Evolutionary conservation across 2,329 filamentous ascomycete genomes (phyloP).

Genomic region (Kalmusia sp.): DNA sequence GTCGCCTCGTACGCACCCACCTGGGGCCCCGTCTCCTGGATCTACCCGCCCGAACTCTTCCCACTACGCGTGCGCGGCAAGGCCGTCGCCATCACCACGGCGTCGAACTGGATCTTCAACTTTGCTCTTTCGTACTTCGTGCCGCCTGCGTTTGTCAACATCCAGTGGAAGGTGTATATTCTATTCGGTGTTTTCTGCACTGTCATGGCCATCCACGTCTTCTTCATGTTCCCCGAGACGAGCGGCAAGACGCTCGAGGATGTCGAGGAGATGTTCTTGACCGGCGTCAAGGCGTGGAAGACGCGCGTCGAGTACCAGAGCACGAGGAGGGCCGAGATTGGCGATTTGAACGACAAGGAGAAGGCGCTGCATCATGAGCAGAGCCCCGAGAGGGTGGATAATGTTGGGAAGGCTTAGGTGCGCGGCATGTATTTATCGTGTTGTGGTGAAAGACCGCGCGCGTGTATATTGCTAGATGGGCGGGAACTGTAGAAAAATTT

Average conservation of each 20-base stretch:
- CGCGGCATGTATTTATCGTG: neutral
- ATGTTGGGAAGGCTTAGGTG: constrained; percentile 16
- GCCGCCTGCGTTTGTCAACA: constrained; percentile 65
- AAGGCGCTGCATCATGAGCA: constrained; percentile 22
- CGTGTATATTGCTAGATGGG: no score
- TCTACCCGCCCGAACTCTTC: constrained; percentile 68
- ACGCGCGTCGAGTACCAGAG: constrained; percentile 39
- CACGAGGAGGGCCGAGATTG: constrained; percentile 29
- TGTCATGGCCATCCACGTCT: constrained; percentile 72
- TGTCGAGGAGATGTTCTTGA: constrained; percentile 74
- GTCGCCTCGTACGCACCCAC: constrained; percentile 72
- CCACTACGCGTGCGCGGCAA: constrained; percentile 69
- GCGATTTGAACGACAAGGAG: constrained; percentile 31
- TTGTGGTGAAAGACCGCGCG: no score
- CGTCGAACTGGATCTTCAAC: constrained; percentile 67
- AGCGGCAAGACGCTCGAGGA: constrained; percentile 78
- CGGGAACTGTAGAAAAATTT: no score
- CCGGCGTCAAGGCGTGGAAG: constrained; percentile 65
- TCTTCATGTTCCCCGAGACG: constrained; percentile 71
- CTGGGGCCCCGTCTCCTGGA: constrained; percentile 66
- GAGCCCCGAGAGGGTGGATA: constrained; percentile 29
- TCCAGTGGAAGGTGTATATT: constrained; percentile 70
- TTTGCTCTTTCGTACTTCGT: constrained; percentile 64
- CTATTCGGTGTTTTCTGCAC: constrained; percentile 78
- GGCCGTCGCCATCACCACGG: constrained; percentile 67